These are phyloP conservation scores for Copromyces sp. DNA, from an alignment of 495 filamentous ascomycete species.

Conservation along the genomic window DNA sequence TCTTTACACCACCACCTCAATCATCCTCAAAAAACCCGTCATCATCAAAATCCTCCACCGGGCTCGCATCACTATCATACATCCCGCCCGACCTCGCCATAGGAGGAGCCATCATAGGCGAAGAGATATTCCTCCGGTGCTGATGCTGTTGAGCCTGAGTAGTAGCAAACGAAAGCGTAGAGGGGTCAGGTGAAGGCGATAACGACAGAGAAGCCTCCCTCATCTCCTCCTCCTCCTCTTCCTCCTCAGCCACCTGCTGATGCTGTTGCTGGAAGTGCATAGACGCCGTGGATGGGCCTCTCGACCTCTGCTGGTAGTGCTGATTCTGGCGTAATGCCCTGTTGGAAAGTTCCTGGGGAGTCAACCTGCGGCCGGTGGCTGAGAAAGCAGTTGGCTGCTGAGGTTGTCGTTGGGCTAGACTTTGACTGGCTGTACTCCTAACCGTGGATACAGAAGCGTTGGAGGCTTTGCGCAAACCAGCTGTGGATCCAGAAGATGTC, in stretches of 20 bases:
- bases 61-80: conserved; percentile 61
- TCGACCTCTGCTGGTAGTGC: background rate
- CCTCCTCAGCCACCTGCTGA: conserved; percentile 11
- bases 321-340: conserved; percentile 16
- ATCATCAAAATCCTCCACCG: conserved; percentile 45
- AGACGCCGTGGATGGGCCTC: conserved; percentile 23
- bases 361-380: conserved; percentile 41
- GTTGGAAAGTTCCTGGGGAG: conserved; percentile 37
- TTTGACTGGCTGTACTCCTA: conserved; percentile 16
- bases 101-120: conserved; percentile 45
- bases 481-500: conserved; percentile 45
- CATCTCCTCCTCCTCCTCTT: conserved; percentile 20
- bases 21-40: conserved; percentile 48
- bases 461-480: background rate
- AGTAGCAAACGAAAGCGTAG: background rate
- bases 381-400: conserved; percentile 41
- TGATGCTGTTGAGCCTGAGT: conserved; percentile 1
- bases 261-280: background rate
- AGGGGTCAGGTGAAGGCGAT: background rate
- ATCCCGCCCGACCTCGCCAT: conserved; percentile 51
- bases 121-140: background rate
- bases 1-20: background rate
- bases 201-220: background rate
- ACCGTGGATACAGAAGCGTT: background rate
- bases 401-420: conserved; percentile 37